phyloP scores from a whole-genome alignment of 768 basidiomycete species.

The Leccinum disarticulatum region DNA sequence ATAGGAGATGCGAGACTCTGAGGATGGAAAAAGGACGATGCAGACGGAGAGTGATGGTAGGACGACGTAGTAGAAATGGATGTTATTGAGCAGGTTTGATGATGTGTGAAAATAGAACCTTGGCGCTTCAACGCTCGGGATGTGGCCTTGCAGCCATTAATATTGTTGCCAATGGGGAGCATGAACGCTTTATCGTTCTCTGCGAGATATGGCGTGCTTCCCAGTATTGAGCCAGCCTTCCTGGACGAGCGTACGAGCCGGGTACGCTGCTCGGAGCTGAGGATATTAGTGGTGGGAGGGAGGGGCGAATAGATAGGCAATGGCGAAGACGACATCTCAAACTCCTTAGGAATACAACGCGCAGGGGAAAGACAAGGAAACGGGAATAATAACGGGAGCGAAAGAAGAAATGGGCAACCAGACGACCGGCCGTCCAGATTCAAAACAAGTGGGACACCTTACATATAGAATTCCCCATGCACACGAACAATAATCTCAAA shows the following conservation, averaged over 20 bases:
- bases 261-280: constrained; percentile 32
- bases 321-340: constrained; percentile 24
- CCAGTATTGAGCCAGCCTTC: constrained; percentile 37
- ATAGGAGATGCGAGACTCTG: neutral
- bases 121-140: constrained; percentile 29
- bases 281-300: constrained; percentile 37
- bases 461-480: neutral
- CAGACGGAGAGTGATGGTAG: constrained; percentile 13
- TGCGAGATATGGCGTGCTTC: constrained; percentile 37
- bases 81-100: constrained; percentile 20
- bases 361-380: neutral
- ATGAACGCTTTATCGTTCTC: constrained; percentile 26
- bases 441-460: constrained; percentile 7
- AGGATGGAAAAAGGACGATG: constrained; percentile 20
- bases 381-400: neutral
- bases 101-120: constrained; percentile 32
- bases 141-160: neutral
- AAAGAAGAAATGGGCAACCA: neutral
- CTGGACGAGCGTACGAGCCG: constrained; percentile 39
- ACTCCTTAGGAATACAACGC: constrained; percentile 5
- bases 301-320: constrained; percentile 21
- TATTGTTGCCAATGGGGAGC: constrained; percentile 20
- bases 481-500: constrained; percentile 4
- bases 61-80: constrained; percentile 15
- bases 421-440: neutral